These are phyloP conservation scores for Podospora anserina DNA, from an alignment of 495 filamentous ascomycete species.

Conservation along the genomic window DNA sequence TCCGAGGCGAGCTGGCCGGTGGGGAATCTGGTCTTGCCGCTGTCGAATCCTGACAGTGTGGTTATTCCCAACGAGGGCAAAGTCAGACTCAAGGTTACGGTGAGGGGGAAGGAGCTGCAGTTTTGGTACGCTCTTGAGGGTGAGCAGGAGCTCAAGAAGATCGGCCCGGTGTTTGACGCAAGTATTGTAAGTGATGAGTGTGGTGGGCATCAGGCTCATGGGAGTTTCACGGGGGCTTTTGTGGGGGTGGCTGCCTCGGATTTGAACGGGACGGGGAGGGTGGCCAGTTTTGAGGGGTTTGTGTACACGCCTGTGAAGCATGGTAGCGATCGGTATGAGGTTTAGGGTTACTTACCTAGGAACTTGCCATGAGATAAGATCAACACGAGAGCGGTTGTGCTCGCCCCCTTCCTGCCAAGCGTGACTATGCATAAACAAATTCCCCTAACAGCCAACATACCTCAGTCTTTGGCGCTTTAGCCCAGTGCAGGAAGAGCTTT, in stretches of 20 bases:
- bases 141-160: constrained; percentile 42
- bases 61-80: constrained; percentile 51
- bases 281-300: constrained; percentile 51
- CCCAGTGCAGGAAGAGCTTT: no score
- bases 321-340: constrained; percentile 48
- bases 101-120: constrained; percentile 47
- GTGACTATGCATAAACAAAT: no score
- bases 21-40: constrained; percentile 37
- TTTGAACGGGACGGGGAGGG: constrained; percentile 47
- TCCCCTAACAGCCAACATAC: no score
- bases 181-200: constrained; percentile 55
- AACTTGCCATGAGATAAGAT: no score
- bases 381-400: no score
- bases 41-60: constrained; percentile 25
- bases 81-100: constrained; percentile 45
- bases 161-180: constrained; percentile 52
- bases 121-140: constrained; percentile 49
- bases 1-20: constrained; percentile 52
- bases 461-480: no score
- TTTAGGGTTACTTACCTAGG: constrained; percentile 5
- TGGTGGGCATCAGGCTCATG: constrained; percentile 53
- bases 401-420: no score
- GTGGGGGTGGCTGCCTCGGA: constrained; percentile 54
- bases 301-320: constrained; percentile 47
- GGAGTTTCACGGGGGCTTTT: constrained; percentile 58